Evolutionary conservation across 257 asterid species (phyloP).

Genomic region (Mentha longifolia): DNA sequence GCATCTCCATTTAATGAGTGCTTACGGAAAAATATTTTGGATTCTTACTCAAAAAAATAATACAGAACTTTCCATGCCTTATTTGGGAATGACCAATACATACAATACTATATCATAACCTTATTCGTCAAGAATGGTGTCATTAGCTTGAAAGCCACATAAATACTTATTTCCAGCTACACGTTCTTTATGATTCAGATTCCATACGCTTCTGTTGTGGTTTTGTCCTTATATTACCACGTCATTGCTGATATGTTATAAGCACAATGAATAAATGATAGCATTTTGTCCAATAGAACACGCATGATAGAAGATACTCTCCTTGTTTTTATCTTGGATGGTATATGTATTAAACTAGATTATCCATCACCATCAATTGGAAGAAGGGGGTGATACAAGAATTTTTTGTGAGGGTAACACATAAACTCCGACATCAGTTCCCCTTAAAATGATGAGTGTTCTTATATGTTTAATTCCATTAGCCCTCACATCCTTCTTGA

Average conservation of each 20-base stretch:
- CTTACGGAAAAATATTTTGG: background rate
- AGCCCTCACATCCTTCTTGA: background rate
- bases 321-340: conserved; percentile 3
- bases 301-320: background rate
- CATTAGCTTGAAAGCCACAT: background rate
- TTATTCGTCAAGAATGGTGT: background rate
- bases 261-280: background rate
- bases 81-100: background rate
- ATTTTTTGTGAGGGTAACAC: conserved; percentile 5
- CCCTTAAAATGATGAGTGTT: background rate
- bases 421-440: background rate
- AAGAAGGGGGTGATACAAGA: background rate
- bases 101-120: background rate
- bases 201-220: background rate
- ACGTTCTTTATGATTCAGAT: background rate
- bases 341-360: conserved; percentile 3
- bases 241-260: conserved; percentile 6
- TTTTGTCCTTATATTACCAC: background rate
- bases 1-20: background rate
- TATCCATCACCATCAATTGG: background rate
- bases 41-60: background rate
- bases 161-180: background rate
- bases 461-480: background rate
- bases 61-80: background rate
- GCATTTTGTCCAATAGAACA: conserved; percentile 1